A percentile compares a stretch with the other conserved stretches of the same genome.
These are phyloP conservation scores for Crucihimalaya himalaica DNA, from an alignment of 345 rosid species.

Conservation along the genomic window DNA sequence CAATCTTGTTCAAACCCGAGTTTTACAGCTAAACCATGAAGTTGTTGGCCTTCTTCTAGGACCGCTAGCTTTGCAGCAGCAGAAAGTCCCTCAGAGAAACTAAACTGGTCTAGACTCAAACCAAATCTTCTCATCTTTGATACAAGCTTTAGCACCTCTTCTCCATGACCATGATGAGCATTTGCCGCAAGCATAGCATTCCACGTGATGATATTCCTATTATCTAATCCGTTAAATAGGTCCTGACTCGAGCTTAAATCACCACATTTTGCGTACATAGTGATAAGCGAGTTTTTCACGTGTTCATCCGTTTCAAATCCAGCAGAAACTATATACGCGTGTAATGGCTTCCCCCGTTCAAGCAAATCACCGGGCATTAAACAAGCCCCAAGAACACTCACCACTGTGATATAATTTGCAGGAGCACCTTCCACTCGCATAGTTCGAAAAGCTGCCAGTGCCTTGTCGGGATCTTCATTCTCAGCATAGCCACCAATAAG, in stretches of 20 bases:
- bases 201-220: constrained; percentile 66
- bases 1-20: constrained; percentile 61
- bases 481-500: constrained; percentile 76
- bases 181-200: constrained; percentile 72
- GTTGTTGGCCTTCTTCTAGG: constrained; percentile 87
- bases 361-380: constrained; percentile 47
- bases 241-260: constrained; percentile 58
- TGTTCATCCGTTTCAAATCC: constrained; percentile 63
- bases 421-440: constrained; percentile 61
- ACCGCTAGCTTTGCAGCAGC: constrained; percentile 75
- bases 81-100: constrained; percentile 74
- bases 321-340: constrained; percentile 49
- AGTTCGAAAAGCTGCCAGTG: constrained; percentile 51
- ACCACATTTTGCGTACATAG: constrained; percentile 82
- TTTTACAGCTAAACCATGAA: constrained; percentile 66
- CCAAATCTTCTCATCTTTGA: constrained; percentile 55
- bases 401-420: constrained; percentile 62
- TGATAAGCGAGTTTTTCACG: constrained; percentile 74
- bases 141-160: constrained; percentile 70
- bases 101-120: constrained; percentile 67
- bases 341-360: constrained; percentile 62
- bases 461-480: constrained; percentile 51
- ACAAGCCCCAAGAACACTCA: constrained; percentile 74
- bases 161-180: constrained; percentile 64
- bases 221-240: constrained; percentile 51